Base-by-base conservation (phyloP, 2,329 filamentous ascomycete species). In the Coniochaeta sp. region DNA sequence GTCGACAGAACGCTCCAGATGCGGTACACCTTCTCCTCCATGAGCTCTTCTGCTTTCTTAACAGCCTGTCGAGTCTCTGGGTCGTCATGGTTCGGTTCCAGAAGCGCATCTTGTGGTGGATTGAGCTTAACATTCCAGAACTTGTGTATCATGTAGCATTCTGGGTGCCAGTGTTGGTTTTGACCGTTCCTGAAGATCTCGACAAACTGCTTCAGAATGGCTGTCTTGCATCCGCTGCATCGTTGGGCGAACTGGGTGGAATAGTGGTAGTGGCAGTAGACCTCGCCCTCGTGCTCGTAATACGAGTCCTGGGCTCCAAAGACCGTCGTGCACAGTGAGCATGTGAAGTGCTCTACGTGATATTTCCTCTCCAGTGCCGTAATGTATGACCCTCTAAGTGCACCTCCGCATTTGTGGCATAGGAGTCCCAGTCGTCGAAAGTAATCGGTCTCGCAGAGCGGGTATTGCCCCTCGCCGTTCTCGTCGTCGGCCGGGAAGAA, bases 71-170 rank as follows among this genome's bases (percentile, higher is more conserved):
- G 86, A 56, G 86, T 81, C 56, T 86, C 82, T 46, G 71, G 66
- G 51, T 82, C 77, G 50, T 76, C 72, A 10, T 68, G 65, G 18
- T 26, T 31, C 50, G 77, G 70, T 27, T 67, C 69, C 52, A 76
- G 71, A 31, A 74, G 64, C 10, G 70, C 65, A 52, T 83, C 76
- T 35, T 78, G 77, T 10, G 80, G 76, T 24, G 83, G 78, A 10
- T 84, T 83, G 32, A 99, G 76, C 49, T 94, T 85, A 54, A 99
- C 94, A 65, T 97, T 99, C 94, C 94, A 99, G 70, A 97, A 99
- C 65, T 99, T 99, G 73, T 99, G 94, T 56, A 99, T 99, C 94
- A 99, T 99, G 71, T 99, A 99, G 70, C 94, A 99, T 70, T 99
- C 94, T 2, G 94, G 94, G 66, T 99, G 94, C 94, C 94, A 99